Percentiles rank a stretch among this genome's conserved stretches.
Evolutionary conservation across 345 rosid species (phyloP).

Genomic region (Salix exigua): DNA sequence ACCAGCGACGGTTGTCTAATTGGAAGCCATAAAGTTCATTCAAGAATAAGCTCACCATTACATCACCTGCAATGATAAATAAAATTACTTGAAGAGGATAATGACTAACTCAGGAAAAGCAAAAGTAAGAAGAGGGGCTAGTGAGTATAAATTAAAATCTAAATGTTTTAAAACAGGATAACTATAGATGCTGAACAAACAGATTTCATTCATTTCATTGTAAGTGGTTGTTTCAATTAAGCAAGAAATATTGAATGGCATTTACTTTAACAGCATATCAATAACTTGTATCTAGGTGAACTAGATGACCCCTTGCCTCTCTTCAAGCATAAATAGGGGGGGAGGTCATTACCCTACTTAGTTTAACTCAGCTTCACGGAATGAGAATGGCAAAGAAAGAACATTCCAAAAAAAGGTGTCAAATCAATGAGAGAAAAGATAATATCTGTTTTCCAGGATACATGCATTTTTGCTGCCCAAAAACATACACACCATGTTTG

Average conservation of each 20-base stretch:
- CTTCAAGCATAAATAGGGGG: too few species aligned
- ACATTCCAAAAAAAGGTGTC: too few species aligned
- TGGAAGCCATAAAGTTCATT: slow-evolving; percentile 98
- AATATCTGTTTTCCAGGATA: too few species aligned
- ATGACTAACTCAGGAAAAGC: neutral
- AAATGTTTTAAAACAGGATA: neutral
- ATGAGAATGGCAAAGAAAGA: too few species aligned
- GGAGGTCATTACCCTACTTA: too few species aligned
- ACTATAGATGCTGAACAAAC: neutral
- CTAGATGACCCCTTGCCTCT: too few species aligned
- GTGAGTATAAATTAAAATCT: neutral
- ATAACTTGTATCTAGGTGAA: too few species aligned
- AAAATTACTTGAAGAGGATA: neutral
- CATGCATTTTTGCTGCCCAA: too few species aligned
- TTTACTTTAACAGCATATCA: too few species aligned
- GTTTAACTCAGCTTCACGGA: too few species aligned
- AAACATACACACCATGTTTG: too few species aligned
- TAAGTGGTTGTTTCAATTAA: neutral
- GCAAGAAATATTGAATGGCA: neutral
- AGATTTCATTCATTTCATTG: neutral
- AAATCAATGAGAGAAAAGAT: too few species aligned
- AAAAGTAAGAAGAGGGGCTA: neutral
- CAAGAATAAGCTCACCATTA: slow-evolving; percentile 89
- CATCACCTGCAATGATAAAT: slow-evolving; percentile 58
- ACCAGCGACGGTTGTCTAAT: slow-evolving; percentile 93